Percentiles rank a stretch among this genome's conserved stretches.
Evolutionary conservation across 192 early-diverging fungal genomes (phyloP).

Genomic region (Jimgerdemannia lactiflua): DNA sequence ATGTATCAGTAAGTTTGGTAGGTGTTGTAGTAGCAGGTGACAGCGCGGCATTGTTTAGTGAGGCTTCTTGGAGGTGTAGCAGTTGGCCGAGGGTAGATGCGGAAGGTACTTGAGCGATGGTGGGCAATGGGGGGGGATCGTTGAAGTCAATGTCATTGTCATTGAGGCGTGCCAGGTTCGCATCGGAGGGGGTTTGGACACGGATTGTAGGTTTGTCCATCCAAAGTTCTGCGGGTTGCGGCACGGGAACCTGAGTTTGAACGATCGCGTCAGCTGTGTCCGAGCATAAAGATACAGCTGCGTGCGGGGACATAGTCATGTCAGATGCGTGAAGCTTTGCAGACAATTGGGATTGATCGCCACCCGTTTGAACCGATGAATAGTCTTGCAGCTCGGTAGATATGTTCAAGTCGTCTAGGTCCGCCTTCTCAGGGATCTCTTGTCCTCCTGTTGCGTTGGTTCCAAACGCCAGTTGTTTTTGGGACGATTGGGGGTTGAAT

Average conservation of each 20-base stretch:
- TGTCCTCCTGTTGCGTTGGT: not conserved
- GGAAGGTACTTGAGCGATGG: not conserved
- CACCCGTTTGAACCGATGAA: not conserved
- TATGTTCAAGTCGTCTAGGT: not conserved
- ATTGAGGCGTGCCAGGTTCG: not conserved
- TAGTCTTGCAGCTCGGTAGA: not conserved
- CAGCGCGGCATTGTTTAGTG: not conserved
- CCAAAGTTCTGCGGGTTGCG: not conserved
- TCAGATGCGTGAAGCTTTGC: not conserved
- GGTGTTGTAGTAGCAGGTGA: not conserved
- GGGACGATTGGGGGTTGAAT: conserved; percentile 7
- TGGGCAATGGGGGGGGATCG: not conserved
- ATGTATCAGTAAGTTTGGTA: not conserved
- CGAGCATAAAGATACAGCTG: not conserved
- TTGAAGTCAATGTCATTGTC: not conserved
- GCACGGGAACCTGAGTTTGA: not conserved
- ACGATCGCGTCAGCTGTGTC: not conserved
- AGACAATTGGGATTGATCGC: not conserved
- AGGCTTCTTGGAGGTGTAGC: not conserved
- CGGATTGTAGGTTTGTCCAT: not conserved
- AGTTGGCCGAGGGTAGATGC: not conserved
- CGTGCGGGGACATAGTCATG: not conserved
- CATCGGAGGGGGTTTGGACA: not conserved
- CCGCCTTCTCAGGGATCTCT: not conserved
- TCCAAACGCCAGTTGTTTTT: conserved; percentile 13